Percentiles rank a stretch among this genome's conserved stretches.
phyloP scores from a whole-genome alignment of 768 basidiomycete genomes.

The Serendipita sp. region DNA sequence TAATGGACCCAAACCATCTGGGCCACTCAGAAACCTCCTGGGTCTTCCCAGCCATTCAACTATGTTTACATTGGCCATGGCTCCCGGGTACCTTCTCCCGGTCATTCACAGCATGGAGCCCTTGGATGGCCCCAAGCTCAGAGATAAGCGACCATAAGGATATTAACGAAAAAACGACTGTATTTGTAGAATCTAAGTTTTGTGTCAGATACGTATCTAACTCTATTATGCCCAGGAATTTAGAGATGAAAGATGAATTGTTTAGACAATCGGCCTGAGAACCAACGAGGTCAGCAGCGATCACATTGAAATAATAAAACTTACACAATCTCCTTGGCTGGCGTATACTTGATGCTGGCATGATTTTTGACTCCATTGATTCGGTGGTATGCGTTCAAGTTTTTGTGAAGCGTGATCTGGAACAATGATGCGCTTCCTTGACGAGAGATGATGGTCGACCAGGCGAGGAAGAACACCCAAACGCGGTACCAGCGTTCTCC shows the following conservation, averaged over 20 bases:
- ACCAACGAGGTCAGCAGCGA: not conserved
- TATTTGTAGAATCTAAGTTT: not conserved
- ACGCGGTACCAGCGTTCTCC: slow-evolving; percentile 88
- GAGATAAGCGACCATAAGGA: too few species aligned
- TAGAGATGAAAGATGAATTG: not conserved
- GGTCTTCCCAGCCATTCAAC: too few species aligned
- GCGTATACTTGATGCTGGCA: slow-evolving; percentile 3
- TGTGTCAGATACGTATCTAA: not conserved
- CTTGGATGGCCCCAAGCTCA: too few species aligned
- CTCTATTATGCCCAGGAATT: not conserved
- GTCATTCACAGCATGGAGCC: too few species aligned
- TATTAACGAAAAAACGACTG: not conserved
- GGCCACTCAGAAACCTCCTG: too few species aligned
- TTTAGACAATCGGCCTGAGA: not conserved
- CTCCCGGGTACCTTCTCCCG: too few species aligned
- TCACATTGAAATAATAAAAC: not conserved
- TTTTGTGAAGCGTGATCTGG: slow-evolving; percentile 97
- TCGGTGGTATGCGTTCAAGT: slow-evolving; percentile 89
- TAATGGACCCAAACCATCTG: too few species aligned
- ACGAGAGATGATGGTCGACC: slow-evolving; percentile 65
- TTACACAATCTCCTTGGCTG: slow-evolving; percentile 5
- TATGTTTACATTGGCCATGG: too few species aligned
- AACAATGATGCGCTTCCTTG: slow-evolving; percentile 87
- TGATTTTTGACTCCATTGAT: slow-evolving; percentile 73
- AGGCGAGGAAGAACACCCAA: slow-evolving; percentile 97